These are phyloP conservation scores for Yamadazyma friedrichii DNA, from an alignment of 1,139 yeast genomes.

Conservation along the genomic window DNA sequence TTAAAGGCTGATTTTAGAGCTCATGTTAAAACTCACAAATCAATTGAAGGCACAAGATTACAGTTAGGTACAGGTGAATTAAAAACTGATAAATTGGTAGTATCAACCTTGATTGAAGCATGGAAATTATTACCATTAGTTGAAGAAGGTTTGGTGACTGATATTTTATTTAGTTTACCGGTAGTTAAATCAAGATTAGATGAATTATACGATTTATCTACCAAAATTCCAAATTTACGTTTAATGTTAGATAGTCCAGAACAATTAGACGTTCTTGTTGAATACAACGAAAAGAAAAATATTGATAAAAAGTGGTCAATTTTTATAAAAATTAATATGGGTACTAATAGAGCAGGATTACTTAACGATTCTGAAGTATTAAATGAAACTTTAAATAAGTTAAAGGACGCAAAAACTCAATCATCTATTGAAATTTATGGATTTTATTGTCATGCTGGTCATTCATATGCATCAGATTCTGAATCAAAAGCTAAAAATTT, in stretches of 20 bases:
- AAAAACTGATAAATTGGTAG: slow-evolving; percentile 53
- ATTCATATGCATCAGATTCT: slow-evolving; percentile 57
- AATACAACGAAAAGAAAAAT: slow-evolving; percentile 26
- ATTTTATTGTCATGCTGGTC: slow-evolving; percentile 79
- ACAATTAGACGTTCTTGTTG: slow-evolving; percentile 51
- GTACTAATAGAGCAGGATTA: slow-evolving; percentile 66
- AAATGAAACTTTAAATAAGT: slow-evolving; percentile 25
- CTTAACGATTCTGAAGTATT: slow-evolving; percentile 28
- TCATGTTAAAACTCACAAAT: slow-evolving; percentile 77
- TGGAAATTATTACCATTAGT: slow-evolving; percentile 50
- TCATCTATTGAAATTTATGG: slow-evolving; percentile 53
- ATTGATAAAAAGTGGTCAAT: slow-evolving; percentile 47
- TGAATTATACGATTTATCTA: slow-evolving; percentile 48
- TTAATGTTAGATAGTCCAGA: slow-evolving; percentile 61
- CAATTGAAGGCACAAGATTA: slow-evolving; percentile 32
- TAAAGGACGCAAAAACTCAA: slow-evolving; percentile 21
- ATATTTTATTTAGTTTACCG: slow-evolving; percentile 70
- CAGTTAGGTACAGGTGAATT: slow-evolving; percentile 27
- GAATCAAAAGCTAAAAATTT: slow-evolving; percentile 46
- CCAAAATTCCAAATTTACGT: slow-evolving; percentile 43
- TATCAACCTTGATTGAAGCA: slow-evolving; percentile 70
- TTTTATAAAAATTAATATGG: slow-evolving; percentile 59
- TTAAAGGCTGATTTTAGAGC: slow-evolving; percentile 51
- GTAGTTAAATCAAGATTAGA: slow-evolving; percentile 52
- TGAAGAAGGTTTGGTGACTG: slow-evolving; percentile 47